A percentile compares a stretch with the other conserved stretches of the same genome.
Conservation (phyloP, 139 green algal species). For the Chlamydomonas eustigma region DNA sequence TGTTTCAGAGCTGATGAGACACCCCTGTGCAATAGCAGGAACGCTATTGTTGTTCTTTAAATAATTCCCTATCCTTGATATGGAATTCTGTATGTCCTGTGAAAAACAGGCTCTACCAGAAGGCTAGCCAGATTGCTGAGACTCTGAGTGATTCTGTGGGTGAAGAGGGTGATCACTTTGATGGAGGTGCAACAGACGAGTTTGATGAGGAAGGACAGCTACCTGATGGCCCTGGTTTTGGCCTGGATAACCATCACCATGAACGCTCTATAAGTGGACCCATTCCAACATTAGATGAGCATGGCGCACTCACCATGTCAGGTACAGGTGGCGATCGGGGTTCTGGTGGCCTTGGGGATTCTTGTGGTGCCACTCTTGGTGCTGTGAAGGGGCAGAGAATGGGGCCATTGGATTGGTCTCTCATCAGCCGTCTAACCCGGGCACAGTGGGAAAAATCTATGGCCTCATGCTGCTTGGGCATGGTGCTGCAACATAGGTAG, state of each 20-base stretch:
- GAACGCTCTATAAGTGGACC: too few relatives aligned
- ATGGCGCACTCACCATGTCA: background rate
- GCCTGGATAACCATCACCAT: background rate
- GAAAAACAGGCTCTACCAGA: slow-evolving; percentile 40
- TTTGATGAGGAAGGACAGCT: background rate
- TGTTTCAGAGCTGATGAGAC: too few relatives aligned
- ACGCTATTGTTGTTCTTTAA: too few relatives aligned
- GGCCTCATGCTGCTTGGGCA: slow-evolving; percentile 44
- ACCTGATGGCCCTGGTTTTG: background rate
- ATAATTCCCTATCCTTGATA: too few relatives aligned
- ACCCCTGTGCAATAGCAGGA: too few relatives aligned
- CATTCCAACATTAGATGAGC: too few relatives aligned
- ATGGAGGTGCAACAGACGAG: background rate
- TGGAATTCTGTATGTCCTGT: too few relatives aligned
- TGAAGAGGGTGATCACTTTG: background rate
- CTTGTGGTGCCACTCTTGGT: too few relatives aligned
- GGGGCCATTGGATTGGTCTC: slow-evolving; percentile 27
- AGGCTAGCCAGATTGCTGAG: slow-evolving; percentile 38
- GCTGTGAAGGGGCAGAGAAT: background rate
- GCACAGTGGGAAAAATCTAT: slow-evolving; percentile 47
- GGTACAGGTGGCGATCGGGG: background rate
- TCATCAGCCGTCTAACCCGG: slow-evolving; percentile 37
- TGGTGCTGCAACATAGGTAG: slow-evolving; percentile 38
- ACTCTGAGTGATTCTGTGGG: background rate
- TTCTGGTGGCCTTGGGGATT: background rate